These are phyloP conservation scores for Houttuynia cordata DNA, from an alignment of 164 flowering plant species.

Conservation along the genomic window DNA sequence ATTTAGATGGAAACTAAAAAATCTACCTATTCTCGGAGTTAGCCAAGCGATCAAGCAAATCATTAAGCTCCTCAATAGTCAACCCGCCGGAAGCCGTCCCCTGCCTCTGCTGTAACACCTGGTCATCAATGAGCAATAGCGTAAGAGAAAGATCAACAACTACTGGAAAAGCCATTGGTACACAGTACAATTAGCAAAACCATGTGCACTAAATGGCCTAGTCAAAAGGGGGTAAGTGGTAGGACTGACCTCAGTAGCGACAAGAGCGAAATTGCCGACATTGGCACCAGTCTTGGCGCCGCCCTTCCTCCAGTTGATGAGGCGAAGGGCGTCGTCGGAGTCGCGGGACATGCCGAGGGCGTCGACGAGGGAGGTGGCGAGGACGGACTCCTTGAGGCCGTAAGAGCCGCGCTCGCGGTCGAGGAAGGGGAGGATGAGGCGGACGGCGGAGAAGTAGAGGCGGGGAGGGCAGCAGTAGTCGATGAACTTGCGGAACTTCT, in stretches of 20 bases:
- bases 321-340: conserved; percentile 65
- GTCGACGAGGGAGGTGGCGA: conserved; percentile 67
- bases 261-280: conserved; percentile 73
- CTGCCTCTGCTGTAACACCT: conserved; percentile 74
- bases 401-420: conserved; percentile 84
- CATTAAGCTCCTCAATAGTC: conserved; percentile 67
- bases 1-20: background rate
- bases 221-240: too few relatives aligned
- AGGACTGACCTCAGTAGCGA: conserved; percentile 55
- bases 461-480: conserved; percentile 52
- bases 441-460: conserved; percentile 59
- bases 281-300: conserved; percentile 58
- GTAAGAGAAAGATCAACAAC: too few relatives aligned
- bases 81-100: conserved; percentile 66
- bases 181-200: background rate
- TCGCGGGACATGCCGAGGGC: conserved; percentile 82
- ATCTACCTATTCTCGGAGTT: conserved; percentile 56
- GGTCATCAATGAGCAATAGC: background rate
- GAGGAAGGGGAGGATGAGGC: conserved; percentile 64
- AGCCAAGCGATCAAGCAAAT: conserved; percentile 70
- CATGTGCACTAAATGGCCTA: background rate
- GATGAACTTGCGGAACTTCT: conserved; percentile 75
- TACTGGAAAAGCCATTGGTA: too few relatives aligned
- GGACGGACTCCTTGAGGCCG: conserved; percentile 78
- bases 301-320: conserved; percentile 86